These are phyloP conservation scores for Coniferiporia sulphurascens DNA, from an alignment of 1,284 basidiomycete genomes.

Conservation along the genomic window DNA sequence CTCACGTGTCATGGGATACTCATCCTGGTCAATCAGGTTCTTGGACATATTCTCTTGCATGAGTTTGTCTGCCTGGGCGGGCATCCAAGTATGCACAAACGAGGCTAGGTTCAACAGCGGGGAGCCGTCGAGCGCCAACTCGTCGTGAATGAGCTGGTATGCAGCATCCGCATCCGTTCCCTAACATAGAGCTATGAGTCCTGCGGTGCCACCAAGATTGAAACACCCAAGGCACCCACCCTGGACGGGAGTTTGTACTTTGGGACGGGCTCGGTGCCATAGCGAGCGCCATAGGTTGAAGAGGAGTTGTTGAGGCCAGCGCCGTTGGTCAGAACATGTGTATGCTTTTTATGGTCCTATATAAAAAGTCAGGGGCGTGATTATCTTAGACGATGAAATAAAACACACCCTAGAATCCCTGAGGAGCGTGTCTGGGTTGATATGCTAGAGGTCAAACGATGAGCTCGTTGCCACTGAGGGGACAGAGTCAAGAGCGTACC, in stretches of 20 bases:
- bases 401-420: slow-evolving; percentile 35
- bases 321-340: slow-evolving; percentile 33
- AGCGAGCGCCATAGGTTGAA: slow-evolving; percentile 59
- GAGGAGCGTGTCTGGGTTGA: slow-evolving; percentile 59
- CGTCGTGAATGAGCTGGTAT: slow-evolving; percentile 83
- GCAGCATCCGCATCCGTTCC: slow-evolving; percentile 54
- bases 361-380: not conserved
- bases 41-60: slow-evolving; percentile 84
- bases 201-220: not conserved
- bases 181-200: slow-evolving; percentile 25
- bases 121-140: slow-evolving; percentile 77
- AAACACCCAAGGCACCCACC: slow-evolving; percentile 26
- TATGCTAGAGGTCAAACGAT: slow-evolving; percentile 38
- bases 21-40: slow-evolving; percentile 88
- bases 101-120: slow-evolving; percentile 82
- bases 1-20: slow-evolving; percentile 82
- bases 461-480: not conserved
- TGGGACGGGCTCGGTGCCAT: slow-evolving; percentile 57
- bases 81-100: slow-evolving; percentile 59
- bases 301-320: slow-evolving; percentile 29
- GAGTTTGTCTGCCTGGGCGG: slow-evolving; percentile 62
- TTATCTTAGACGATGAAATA: not conserved
- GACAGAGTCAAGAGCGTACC: slow-evolving; percentile 26
- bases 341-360: slow-evolving; percentile 34
- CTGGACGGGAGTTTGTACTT: slow-evolving; percentile 63